Conservation (phyloP, 768 basidiomycete species). For the Lactifluus echinatus region DNA sequence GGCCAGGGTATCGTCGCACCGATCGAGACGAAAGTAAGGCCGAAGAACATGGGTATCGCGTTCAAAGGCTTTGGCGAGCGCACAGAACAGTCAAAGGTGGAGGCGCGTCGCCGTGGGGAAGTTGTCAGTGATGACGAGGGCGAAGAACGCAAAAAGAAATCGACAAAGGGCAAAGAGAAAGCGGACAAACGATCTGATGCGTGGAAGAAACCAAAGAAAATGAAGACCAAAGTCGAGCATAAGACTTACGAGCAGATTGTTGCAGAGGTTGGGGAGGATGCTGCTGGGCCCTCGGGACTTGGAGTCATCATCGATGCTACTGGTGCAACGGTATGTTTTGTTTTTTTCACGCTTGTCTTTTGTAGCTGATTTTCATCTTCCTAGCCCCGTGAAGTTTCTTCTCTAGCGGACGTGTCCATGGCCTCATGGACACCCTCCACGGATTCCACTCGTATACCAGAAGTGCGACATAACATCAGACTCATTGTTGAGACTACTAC, state of each 20-base stretch:
- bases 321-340: constrained; percentile 76
- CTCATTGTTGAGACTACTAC: constrained; percentile 80
- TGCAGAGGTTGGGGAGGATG: constrained; percentile 69
- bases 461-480: constrained; percentile 92
- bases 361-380: constrained; percentile 8
- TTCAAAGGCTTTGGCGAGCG: constrained; percentile 83
- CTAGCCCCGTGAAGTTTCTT: constrained; percentile 81
- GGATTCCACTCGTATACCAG: constrained; percentile 85
- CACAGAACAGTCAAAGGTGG: constrained; percentile 74
- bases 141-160: constrained; percentile 39
- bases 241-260: constrained; percentile 97
- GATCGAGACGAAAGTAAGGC: constrained; percentile 76
- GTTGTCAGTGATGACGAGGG: constrained; percentile 66
- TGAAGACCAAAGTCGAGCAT: constrained; percentile 80
- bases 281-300: constrained; percentile 38
- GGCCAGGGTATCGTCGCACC: constrained; percentile 85
- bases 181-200: constrained; percentile 49
- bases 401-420: constrained; percentile 66
- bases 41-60: constrained; percentile 81
- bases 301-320: constrained; percentile 94
- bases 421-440: constrained; percentile 81
- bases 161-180: constrained; percentile 43
- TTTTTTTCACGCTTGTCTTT: constrained; percentile 26
- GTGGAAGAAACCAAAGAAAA: constrained; percentile 83
- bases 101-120: constrained; percentile 70